Percentiles rank a stretch among this genome's conserved stretches.
Evolutionary conservation across 1,139 yeast species (phyloP).

Genomic region (Sugiyamaella pinicola): DNA sequence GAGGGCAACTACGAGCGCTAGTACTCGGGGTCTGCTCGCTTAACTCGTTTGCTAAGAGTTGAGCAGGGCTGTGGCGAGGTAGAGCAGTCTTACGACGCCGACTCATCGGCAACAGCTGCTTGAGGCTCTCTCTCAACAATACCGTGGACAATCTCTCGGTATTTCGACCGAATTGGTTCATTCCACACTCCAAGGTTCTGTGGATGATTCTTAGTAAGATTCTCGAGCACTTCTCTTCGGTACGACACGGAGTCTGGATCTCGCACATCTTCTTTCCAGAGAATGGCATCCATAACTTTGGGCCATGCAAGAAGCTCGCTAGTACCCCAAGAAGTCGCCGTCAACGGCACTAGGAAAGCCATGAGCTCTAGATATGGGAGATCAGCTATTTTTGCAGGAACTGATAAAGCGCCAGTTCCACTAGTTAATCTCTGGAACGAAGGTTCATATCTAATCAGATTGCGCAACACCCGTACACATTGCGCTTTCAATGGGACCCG

Average conservation of each 20-base stretch:
- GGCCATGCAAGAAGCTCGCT: constrained; percentile 34
- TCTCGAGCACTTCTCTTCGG: constrained; percentile 33
- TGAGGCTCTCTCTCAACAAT: constrained; percentile 26
- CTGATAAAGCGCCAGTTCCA: constrained; percentile 10
- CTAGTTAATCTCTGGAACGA: constrained; percentile 7
- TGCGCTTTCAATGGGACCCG: constrained; percentile 24
- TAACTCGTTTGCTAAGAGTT: too few species aligned
- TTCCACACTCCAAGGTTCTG: constrained; percentile 32
- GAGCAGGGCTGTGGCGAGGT: too few species aligned
- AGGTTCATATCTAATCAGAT: constrained; percentile 16
- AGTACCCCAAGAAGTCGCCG: constrained; percentile 31
- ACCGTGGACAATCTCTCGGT: constrained; percentile 29
- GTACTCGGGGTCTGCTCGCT: too few species aligned
- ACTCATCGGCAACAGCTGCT: constrained; percentile 30
- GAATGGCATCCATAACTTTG: constrained; percentile 32
- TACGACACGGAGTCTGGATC: constrained; percentile 30
- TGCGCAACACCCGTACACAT: constrained; percentile 28
- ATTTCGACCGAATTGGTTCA: constrained; percentile 29
- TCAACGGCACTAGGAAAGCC: constrained; percentile 27
- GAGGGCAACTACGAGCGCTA: too few species aligned
- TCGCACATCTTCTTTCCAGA: constrained; percentile 29
- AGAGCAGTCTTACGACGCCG: constrained; percentile 28
- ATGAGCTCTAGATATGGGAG: constrained; percentile 33
- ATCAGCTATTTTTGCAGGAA: constrained; percentile 21
- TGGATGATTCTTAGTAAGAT: constrained; percentile 26